Conservation (phyloP, 371 early-diverging fungal species). For the Rhizopus delemar region DNA sequence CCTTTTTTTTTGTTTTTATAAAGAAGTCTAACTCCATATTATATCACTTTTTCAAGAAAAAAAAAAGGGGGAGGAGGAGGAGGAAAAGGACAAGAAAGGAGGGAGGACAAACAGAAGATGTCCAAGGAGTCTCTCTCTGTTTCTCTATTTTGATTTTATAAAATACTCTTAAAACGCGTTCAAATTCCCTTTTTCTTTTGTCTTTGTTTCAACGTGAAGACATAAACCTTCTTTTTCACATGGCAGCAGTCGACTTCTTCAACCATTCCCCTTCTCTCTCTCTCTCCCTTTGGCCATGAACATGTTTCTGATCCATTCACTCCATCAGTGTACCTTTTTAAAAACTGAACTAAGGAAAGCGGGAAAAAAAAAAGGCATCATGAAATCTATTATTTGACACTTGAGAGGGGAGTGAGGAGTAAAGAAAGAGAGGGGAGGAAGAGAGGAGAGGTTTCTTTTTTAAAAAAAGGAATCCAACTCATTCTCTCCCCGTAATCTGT, state of each 20-base stretch:
- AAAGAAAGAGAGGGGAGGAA: not conserved
- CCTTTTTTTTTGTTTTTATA: no score
- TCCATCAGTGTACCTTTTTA: not conserved
- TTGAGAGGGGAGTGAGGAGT: not conserved
- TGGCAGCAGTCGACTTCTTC: no score
- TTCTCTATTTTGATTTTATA: not conserved
- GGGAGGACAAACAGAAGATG: not conserved
- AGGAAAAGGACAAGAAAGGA: constrained; percentile 2
- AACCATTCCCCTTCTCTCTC: no score
- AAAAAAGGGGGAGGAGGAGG: constrained; percentile 4
- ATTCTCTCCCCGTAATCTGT: no score
- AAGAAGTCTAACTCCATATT: no score
- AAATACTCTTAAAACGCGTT: no score
- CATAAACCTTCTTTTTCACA: no score
- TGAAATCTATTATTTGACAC: not conserved
- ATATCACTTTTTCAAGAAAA: not conserved
- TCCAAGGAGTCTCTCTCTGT: not conserved
- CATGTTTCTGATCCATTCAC: not conserved
- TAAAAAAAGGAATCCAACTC: no score
- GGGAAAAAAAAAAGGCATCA: constrained; percentile 6
- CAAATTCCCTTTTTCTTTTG: no score
- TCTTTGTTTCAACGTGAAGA: no score
- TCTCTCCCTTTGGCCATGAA: not conserved
- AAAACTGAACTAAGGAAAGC: not conserved
- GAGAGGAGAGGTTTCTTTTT: not conserved